Base-by-base conservation (phyloP, 2,329 filamentous ascomycete genomes). In the Aspergillus piperis region DNA sequence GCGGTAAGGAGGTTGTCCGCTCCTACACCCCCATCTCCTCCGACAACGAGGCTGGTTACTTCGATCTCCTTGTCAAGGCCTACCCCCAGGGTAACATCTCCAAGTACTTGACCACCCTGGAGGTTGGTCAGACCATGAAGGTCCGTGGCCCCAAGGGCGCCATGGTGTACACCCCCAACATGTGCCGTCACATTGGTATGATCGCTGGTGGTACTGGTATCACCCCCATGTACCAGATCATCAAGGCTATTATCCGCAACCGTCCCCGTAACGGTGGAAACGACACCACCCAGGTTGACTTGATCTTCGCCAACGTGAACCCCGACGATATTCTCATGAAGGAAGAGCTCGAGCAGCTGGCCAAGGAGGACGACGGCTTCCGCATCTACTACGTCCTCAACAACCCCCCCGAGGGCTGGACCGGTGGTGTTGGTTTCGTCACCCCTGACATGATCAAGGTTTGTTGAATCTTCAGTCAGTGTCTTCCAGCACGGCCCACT, bases 71-170 rank as follows among this genome's bases (percentile, higher is more conserved):
- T 70, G 93, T 99, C 84, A 99, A 99, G 84, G 92, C 92, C 25
- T 99, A 99, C 81, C 92, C 93, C 2, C 93, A 92, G 68, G 95
- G 95, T 71, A 98, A 98, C 83, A 98, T 99, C 83, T 96, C 91
- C 77, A 93, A 92, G 81, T 85, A 96, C 80, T 88, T 99, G 81
- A 91, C 92, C 50, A 88, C 86, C 11, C 86, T 99, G 64, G 86
- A 85, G 65, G 84, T 97, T 62, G 93, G 94, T 63, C 88, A 96
- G 78, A 89, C 85, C 63, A 95, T 99, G 84, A 91, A 91, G 76
- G 89, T 98, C 71, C 88, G 87, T 71, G 95, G 95, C 8, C 95
- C 95, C 78, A 98, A 98, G 85, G 95, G 95, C 70, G 94, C 94
- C 70, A 97, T 99, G 84, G 91, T 96, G 64, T 99, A 99, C 82